Evolutionary conservation across 2,329 filamentous ascomycete genomes (phyloP).

Genomic region (Fusarium circinatum): DNA sequence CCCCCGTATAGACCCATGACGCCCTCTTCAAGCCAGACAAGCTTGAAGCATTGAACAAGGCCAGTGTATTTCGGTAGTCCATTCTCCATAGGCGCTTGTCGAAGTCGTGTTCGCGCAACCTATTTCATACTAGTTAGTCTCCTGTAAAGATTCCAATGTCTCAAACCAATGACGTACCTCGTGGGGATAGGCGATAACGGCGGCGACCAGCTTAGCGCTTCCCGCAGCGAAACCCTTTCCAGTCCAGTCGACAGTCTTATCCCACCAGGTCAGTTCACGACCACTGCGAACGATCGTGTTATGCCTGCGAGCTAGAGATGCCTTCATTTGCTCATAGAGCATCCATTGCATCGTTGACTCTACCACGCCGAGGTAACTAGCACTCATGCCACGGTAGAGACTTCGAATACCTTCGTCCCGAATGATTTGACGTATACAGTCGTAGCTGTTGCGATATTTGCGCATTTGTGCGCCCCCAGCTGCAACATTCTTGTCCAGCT

Average conservation of each 20-base stretch:
- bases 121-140: conserved; percentile 44
- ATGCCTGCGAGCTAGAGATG: conserved; percentile 73
- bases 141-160: background rate
- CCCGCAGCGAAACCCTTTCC: conserved; percentile 84
- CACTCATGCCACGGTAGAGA: conserved; percentile 89
- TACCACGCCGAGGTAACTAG: conserved; percentile 89
- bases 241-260: conserved; percentile 79
- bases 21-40: conserved; percentile 89
- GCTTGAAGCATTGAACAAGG: conserved; percentile 85
- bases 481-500: conserved; percentile 87
- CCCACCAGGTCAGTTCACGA: conserved; percentile 74
- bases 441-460: conserved; percentile 86
- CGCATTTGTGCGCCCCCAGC: conserved; percentile 66
- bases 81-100: conserved; percentile 81
- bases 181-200: conserved; percentile 88
- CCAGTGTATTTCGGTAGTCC: conserved; percentile 87
- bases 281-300: conserved; percentile 66
- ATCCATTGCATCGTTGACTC: conserved; percentile 95
- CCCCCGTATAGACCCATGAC: conserved; percentile 88
- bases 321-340: conserved; percentile 92
- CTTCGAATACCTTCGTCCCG: conserved; percentile 82
- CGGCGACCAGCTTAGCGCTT: conserved; percentile 85
- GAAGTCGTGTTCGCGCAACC: conserved; percentile 84
- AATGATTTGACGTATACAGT: conserved; percentile 86
- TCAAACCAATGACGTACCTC: conserved; percentile 67